phyloP scores from a whole-genome alignment of 768 basidiomycete genomes.

The Collybia mongolica region DNA sequence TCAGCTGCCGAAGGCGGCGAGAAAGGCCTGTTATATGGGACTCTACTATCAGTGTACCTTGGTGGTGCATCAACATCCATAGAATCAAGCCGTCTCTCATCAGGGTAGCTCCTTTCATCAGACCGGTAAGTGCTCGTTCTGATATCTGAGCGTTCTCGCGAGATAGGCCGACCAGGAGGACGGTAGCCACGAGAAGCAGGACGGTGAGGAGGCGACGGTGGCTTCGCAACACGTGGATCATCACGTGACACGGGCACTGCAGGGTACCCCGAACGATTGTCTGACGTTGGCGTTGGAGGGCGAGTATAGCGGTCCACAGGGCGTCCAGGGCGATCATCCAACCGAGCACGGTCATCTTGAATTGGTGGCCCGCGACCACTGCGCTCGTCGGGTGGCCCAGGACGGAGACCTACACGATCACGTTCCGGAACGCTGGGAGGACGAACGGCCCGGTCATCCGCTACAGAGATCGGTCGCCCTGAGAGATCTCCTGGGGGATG shows the following conservation, averaged over 20 bases:
- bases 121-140: conserved; percentile 32
- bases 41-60: conserved; percentile 33
- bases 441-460: conserved; percentile 7
- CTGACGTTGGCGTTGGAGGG: conserved; percentile 8
- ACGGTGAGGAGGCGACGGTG: conserved; percentile 26
- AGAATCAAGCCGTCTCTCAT: conserved; percentile 34
- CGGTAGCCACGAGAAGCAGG: conserved; percentile 26
- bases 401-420: conserved; percentile 16
- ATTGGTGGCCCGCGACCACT: conserved; percentile 7
- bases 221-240: conserved; percentile 23
- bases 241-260: conserved; percentile 28
- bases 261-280: conserved; percentile 14
- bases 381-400: conserved; percentile 13
- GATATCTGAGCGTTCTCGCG: conserved; percentile 29
- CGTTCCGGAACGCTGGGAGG: conserved; percentile 13
- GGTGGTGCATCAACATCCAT: conserved; percentile 29
- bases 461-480: conserved; percentile 14
- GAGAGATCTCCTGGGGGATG: conserved; percentile 22
- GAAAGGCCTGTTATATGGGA: conserved; percentile 23
- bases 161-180: conserved; percentile 18
- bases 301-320: conserved; percentile 14
- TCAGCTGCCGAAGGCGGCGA: conserved; percentile 31
- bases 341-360: conserved; percentile 18
- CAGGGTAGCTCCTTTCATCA: conserved; percentile 33
- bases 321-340: conserved; percentile 20